Evolutionary conservation across 352 stramenopile species (phyloP).

Genomic region (Stephanocyclus meneghinianus): DNA sequence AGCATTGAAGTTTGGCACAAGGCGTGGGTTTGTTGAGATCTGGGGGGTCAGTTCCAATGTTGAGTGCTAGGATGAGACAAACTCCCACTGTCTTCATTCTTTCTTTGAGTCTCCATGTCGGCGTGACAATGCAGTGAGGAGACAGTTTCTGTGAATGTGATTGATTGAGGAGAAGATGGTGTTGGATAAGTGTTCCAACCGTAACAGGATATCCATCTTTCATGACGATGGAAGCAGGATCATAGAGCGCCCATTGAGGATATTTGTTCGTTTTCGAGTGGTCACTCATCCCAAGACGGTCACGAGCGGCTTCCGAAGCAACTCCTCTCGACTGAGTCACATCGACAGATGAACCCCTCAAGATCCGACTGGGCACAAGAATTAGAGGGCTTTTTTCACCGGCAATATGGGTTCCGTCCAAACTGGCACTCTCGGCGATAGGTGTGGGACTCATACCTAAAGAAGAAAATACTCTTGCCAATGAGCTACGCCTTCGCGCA

Average conservation of each 20-base stretch:
- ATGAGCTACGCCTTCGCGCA: slow-evolving; percentile 35
- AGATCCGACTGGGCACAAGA: slow-evolving; percentile 20
- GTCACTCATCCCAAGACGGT: slow-evolving; percentile 10
- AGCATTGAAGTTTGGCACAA: slow-evolving; percentile 96
- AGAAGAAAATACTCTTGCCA: slow-evolving; percentile 43
- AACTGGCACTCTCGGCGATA: background rate
- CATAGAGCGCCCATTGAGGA: slow-evolving; percentile 46
- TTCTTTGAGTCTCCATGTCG: slow-evolving; percentile 85
- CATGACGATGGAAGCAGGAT: slow-evolving; percentile 48
- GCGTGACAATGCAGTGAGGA: slow-evolving; percentile 43
- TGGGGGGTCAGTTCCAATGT: slow-evolving; percentile 96
- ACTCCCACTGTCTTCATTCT: slow-evolving; percentile 88
- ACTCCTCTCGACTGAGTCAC: background rate
- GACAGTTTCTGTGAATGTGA: slow-evolving; percentile 4
- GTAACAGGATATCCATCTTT: slow-evolving; percentile 42
- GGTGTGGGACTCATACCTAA: slow-evolving; percentile 40
- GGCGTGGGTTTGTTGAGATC: slow-evolving; percentile 95
- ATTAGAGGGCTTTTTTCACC: slow-evolving; percentile 19
- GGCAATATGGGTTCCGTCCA: background rate
- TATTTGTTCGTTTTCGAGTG: slow-evolving; percentile 15
- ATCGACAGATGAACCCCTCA: slow-evolving; percentile 23
- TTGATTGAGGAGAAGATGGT: slow-evolving; percentile 38
- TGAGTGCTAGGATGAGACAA: slow-evolving; percentile 95
- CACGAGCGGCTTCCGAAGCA: background rate
- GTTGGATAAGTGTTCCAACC: slow-evolving; percentile 42